Evolutionary conservation across 2,329 filamentous ascomycete species (phyloP), one percentile per base, ranked within the genome.

Genomic region (Cytospora piceae): DNA sequence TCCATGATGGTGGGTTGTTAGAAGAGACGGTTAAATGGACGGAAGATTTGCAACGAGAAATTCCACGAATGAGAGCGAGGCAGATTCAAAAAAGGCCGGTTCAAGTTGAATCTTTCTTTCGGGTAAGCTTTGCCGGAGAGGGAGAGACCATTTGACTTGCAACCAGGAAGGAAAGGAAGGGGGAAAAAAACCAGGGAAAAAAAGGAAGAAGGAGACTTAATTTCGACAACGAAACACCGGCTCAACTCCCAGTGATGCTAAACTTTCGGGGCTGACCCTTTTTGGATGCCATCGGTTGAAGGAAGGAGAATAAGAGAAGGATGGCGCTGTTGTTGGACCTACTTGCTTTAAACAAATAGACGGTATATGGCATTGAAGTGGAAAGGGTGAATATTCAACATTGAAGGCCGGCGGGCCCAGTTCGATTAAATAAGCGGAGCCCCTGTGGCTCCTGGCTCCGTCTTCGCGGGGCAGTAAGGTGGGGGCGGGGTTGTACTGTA

Each of bases 11-110:
- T 55, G 29, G 37, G 42, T 7, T 37, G 42, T 32, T 22, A 31
- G 49, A 56, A 46, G 57, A 17, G 12, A 27, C 15, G 17, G 27
- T 51, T 46, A 42, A 64, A 60, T 63, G 60, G 66, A 61, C 53
- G 67, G 66, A 46, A 68, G 34, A 64, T 24, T 64, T 27, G 39
- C 27, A 46, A 34, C 27, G 4, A 37, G 24, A 61, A 60, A 29
- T 67, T 53, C 67, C 67, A 58, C 67, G 60, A 68, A 67, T 68
- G 46, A 64, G 39, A 42, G 20, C 7, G 5, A 20, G 15, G 32
- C n/a, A 24, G 6, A 62, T 20, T 32, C 22, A 31, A 27, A 39
- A 37, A 37, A 39, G 51, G 53, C 49, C 53, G 27, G 53, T 29
- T 32, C 20, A 32, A 24, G 53, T 37, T 52, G 59, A 42, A n/a